Evolutionary conservation across 2,329 filamentous ascomycete species (phyloP).

Genomic region (Pseudogymnoascus sp.): DNA sequence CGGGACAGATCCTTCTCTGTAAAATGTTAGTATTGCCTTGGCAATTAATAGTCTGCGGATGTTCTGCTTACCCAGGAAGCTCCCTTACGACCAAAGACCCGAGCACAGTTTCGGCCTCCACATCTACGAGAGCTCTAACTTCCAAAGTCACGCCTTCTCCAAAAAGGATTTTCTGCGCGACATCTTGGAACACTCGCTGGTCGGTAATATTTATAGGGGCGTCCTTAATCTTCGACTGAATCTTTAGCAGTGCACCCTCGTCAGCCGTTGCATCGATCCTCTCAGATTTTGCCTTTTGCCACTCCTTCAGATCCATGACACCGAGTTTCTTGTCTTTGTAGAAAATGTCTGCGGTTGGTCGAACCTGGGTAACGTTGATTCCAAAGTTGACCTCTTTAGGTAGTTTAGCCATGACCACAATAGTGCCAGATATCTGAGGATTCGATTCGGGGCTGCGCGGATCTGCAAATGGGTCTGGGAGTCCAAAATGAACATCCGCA

Average conservation of each 20-base stretch:
- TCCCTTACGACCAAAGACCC: slow-evolving; percentile 74
- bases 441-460: slow-evolving; percentile 65
- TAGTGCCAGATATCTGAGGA: slow-evolving; percentile 74
- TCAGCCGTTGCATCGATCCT: slow-evolving; percentile 51
- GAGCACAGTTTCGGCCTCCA: slow-evolving; percentile 72
- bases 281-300: slow-evolving; percentile 81
- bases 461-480: slow-evolving; percentile 75
- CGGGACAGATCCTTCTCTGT: slow-evolving; percentile 66
- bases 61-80: slow-evolving; percentile 54
- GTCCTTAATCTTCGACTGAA: slow-evolving; percentile 69
- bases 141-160: slow-evolving; percentile 58
- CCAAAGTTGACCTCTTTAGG: slow-evolving; percentile 84
- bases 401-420: slow-evolving; percentile 69
- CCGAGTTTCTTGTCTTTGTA: slow-evolving; percentile 76
- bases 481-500: slow-evolving; percentile 73
- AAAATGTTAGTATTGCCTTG: background rate
- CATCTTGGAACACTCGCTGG: slow-evolving; percentile 66
- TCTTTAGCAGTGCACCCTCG: slow-evolving; percentile 57
- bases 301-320: slow-evolving; percentile 67
- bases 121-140: slow-evolving; percentile 74
- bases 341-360: slow-evolving; percentile 71
- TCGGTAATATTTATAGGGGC: slow-evolving; percentile 80
- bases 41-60: background rate
- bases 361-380: slow-evolving; percentile 68
- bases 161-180: slow-evolving; percentile 76